These are phyloP conservation scores for Vaccinium vitisidaea DNA, from an alignment of 148 eudicot species.

Conservation along the genomic window DNA sequence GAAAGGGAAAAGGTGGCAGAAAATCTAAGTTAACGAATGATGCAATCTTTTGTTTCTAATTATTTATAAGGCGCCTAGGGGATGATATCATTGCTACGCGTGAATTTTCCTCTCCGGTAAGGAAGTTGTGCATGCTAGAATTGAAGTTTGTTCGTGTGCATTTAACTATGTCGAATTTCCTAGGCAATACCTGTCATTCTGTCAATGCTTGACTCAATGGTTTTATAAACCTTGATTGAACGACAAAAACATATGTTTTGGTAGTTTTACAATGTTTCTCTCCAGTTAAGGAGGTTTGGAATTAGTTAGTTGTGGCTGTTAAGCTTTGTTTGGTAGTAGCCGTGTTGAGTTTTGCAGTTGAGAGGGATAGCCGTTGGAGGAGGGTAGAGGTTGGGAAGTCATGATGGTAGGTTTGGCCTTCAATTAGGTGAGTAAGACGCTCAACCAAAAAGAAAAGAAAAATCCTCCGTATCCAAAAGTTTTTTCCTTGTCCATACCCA, in stretches of 20 bases:
- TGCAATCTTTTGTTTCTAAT: not conserved
- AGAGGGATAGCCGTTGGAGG: not conserved
- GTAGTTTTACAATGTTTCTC: not conserved
- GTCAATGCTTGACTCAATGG: not conserved
- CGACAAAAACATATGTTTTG: not conserved
- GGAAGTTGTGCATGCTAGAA: not conserved
- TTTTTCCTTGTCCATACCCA: not conserved
- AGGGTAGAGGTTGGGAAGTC: not conserved
- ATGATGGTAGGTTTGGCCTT: not conserved
- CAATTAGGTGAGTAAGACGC: not conserved
- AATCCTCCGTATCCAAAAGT: not conserved
- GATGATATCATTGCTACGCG: not conserved
- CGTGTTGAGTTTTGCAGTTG: not conserved
- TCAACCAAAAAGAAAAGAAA: not conserved
- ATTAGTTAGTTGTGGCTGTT: not conserved
- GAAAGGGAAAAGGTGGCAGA: not conserved
- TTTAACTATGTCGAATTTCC: not conserved
- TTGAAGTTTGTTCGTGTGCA: not conserved
- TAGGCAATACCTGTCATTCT: not conserved
- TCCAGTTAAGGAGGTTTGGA: not conserved
- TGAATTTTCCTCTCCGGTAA: not conserved
- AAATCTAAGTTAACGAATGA: not conserved
- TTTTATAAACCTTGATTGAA: not conserved
- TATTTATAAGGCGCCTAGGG: not conserved
- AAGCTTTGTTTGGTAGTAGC: slow-evolving; percentile 1